These are phyloP conservation scores for Novymonas esmeraldas DNA, from an alignment of 208 protist species.

Conservation along the genomic window DNA sequence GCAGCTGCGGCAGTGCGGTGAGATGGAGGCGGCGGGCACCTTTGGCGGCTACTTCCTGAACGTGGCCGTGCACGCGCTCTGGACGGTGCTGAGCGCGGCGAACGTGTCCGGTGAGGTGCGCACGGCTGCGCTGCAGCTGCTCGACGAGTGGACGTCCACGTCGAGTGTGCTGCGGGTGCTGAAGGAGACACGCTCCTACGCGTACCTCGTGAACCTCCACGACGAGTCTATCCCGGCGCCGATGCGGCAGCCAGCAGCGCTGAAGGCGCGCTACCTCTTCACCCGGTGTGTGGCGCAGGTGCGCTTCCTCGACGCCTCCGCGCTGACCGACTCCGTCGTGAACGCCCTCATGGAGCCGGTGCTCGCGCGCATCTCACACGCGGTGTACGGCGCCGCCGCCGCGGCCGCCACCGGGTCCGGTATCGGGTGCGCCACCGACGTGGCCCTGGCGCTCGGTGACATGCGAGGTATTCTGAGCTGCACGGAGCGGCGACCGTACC, in stretches of 20 bases:
- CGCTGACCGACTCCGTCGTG: constrained; percentile 22
- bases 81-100: constrained; percentile 19
- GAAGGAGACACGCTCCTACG: constrained; percentile 27
- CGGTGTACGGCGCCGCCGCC: neutral
- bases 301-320: constrained; percentile 25
- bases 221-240: constrained; percentile 13
- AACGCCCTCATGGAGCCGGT: constrained; percentile 25
- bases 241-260: constrained; percentile 18
- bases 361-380: constrained; percentile 14
- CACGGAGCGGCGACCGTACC: constrained; percentile 36
- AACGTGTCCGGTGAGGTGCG: constrained; percentile 23
- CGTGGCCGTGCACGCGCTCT: constrained; percentile 31
- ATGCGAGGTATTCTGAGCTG: constrained; percentile 44
- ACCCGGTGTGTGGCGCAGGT: constrained; percentile 40
- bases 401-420: neutral
- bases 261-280: constrained; percentile 37
- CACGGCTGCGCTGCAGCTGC: constrained; percentile 27
- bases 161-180: constrained; percentile 36
- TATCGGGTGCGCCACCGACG: neutral
- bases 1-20: constrained; percentile 31
- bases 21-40: constrained; percentile 22
- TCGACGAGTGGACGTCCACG: constrained; percentile 35
- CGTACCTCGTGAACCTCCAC: constrained; percentile 20
- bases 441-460: constrained; percentile 35
- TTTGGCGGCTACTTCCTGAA: constrained; percentile 37